Base-by-base conservation (phyloP, 2,329 filamentous ascomycete genomes). In the Aspergillus fischeri region DNA sequence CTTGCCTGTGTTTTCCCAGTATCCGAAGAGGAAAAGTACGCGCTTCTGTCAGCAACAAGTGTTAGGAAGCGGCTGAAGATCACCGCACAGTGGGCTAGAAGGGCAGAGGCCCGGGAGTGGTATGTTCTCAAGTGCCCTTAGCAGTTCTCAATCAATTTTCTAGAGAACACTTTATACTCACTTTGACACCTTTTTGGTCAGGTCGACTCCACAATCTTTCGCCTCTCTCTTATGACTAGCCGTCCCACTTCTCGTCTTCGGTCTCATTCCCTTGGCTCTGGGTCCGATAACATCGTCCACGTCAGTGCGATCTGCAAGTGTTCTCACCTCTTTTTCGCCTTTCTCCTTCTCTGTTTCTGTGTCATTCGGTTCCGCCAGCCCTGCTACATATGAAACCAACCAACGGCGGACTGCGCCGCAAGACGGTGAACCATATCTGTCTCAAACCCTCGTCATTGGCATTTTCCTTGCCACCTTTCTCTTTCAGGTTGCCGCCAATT, bases 11-110 rank as follows among this genome's bases (percentile, higher is more conserved):
- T 94, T 21, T 74, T 96, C 11, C 91, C 91, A 0, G 86, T 94
- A 41, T 82, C 83, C 14, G 89, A 94, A 27, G 78, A 85, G 28
- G 88, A 94, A 66, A 95, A 93, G 70, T 95, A 96, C 64, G 80
- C 83, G 11, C 76, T 97, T 21, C 75, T 97, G 14, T 80, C 80
- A 11, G 89, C 88, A 4, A 86, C 81, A 3, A 93, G 89, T 63
- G 91, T 96, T 4, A 81, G 92, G 58, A 86, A 92, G 67, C 80
- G 92, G 56, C 74, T 96, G 55, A 95, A 96, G 77, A 88, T 96
- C 51, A 91, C 90, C 59, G 90, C 88, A 52, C 77, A 77, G 44
- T 96, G 92, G 92, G 88, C 93, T 59, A 76, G 83, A 56, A 83
- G 88, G 67, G 86, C 91, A 74, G 86, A 92, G 69, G 80, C 80